A percentile compares a stretch with the other conserved stretches of the same genome.
These are phyloP conservation scores for Kondoa subrosea DNA, from an alignment of 768 basidiomycete species.

Conservation along the genomic window DNA sequence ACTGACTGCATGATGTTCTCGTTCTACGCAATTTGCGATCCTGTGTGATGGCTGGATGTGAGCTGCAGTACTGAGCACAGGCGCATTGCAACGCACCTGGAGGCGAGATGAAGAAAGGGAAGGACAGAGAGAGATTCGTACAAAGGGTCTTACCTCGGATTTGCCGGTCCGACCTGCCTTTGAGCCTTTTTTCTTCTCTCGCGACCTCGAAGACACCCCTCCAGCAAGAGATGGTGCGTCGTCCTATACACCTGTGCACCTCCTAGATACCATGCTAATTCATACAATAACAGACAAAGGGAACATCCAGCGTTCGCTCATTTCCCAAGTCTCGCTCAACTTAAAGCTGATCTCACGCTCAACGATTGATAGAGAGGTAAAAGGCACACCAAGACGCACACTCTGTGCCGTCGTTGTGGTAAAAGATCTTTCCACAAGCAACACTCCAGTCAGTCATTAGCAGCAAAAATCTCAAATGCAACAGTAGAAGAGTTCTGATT, in stretches of 20 bases:
- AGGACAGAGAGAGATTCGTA: background rate
- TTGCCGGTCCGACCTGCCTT: background rate
- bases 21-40: constrained; percentile 6
- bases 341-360: constrained; percentile 4
- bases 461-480: background rate
- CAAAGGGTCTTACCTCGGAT: background rate
- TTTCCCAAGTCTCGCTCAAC: constrained; percentile 11
- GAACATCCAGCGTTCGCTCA: constrained; percentile 19
- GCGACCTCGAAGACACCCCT: background rate
- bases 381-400: constrained; percentile 31
- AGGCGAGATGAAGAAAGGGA: background rate
- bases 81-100: background rate
- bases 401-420: constrained; percentile 76
- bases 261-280: background rate
- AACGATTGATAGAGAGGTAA: constrained; percentile 26
- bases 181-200: background rate
- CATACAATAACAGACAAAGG: constrained; percentile 20
- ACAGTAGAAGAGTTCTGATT: background rate
- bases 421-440: constrained; percentile 53
- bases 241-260: background rate
- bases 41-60: background rate
- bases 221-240: background rate
- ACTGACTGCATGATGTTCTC: background rate
- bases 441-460: constrained; percentile 1
- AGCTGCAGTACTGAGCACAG: background rate